phyloP scores from a whole-genome alignment of 768 basidiomycete genomes.

The Xerocomellus amylosporus region DNA sequence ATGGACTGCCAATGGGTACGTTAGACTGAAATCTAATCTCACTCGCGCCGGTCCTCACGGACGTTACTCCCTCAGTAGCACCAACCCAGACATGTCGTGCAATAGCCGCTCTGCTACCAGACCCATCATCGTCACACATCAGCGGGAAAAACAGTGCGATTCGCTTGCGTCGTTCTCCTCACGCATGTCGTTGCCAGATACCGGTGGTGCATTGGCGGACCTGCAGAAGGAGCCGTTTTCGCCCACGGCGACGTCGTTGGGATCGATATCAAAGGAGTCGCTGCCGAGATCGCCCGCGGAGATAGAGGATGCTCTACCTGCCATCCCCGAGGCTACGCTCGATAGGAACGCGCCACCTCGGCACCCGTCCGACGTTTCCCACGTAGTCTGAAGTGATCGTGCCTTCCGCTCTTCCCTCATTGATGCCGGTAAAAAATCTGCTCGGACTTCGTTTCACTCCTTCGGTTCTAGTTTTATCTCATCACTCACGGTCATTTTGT shows the following conservation, averaged over 20 bases:
- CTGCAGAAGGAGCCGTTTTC: conserved; percentile 23
- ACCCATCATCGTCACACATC: conserved; percentile 46
- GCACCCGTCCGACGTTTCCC: conserved; percentile 17
- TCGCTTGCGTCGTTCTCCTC: conserved; percentile 48
- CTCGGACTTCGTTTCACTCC: not conserved
- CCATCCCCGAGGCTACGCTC: conserved; percentile 17
- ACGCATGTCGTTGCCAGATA: conserved; percentile 42
- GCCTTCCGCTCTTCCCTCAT: not conserved
- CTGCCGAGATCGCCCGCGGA: conserved; percentile 25
- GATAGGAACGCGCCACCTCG: conserved; percentile 18
- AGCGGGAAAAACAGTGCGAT: conserved; percentile 45
- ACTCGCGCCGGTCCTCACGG: not conserved
- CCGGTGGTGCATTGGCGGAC: conserved; percentile 33
- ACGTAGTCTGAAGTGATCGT: conserved; percentile 13
- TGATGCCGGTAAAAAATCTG: not conserved
- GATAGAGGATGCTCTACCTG: conserved; percentile 10
- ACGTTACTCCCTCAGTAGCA: conserved; percentile 10
- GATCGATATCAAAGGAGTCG: conserved; percentile 28
- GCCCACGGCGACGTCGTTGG: conserved; percentile 18
- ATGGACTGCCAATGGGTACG: conserved; percentile 28
- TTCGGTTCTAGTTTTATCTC: not conserved
- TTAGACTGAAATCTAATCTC: not conserved
- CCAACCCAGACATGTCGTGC: conserved; percentile 22
- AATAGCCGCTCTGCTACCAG: conserved; percentile 25
- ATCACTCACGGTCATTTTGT: conserved; percentile 18